Percentiles rank a stretch among this genome's conserved stretches.
Evolutionary conservation across 2,329 filamentous ascomycete genomes (phyloP).

Genomic region (Aspergillus transmontanensis): DNA sequence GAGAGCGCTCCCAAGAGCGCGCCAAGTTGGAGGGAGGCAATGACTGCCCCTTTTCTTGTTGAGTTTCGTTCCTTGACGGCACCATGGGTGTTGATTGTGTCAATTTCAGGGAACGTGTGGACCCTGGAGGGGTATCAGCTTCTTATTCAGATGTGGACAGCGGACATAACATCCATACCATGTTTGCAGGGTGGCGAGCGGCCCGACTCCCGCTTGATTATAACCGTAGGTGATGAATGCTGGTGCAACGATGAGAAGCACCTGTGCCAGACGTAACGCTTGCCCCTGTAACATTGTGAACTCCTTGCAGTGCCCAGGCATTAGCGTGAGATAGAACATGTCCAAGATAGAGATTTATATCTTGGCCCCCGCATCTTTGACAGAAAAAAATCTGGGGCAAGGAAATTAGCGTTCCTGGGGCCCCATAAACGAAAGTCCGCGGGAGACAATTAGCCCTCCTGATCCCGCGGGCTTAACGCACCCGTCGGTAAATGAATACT

Average conservation of each 20-base stretch:
- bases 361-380: no score
- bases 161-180: no score
- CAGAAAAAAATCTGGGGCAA: no score
- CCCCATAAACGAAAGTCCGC: no score
- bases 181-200: conserved; percentile 25
- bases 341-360: no score
- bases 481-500: no score
- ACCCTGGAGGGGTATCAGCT: conserved; percentile 31
- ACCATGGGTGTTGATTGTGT: conserved; percentile 44
- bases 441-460: no score
- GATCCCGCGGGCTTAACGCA: no score
- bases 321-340: no score
- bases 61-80: conserved; percentile 21
- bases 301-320: no score
- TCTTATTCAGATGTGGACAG: no score
- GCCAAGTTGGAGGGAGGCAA: conserved; percentile 26
- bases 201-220: conserved; percentile 28
- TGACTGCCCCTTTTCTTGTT: conserved; percentile 30
- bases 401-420: no score
- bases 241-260: conserved; percentile 24
- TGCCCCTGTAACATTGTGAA: conserved; percentile 5
- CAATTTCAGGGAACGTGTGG: conserved; percentile 56
- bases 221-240: conserved; percentile 30
- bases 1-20: conserved; percentile 25
- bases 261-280: conserved; percentile 22